phyloP scores from a whole-genome alignment of 768 basidiomycete genomes.

The Cyclocybe aegerita region DNA sequence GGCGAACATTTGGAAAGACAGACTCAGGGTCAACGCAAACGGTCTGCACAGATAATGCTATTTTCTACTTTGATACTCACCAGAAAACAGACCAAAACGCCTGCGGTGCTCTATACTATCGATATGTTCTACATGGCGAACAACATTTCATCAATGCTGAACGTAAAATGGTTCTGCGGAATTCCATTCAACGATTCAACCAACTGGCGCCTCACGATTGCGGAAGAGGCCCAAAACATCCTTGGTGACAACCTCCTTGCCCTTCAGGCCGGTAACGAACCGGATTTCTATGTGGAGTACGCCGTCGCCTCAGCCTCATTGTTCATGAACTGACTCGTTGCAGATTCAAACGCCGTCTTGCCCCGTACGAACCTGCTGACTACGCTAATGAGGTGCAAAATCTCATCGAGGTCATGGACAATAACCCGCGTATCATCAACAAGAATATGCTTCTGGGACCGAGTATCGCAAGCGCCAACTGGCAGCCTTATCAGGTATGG shows the following conservation, averaged over 20 bases:
- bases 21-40: conserved; percentile 20
- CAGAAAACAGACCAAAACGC: conserved; percentile 49
- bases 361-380: conserved; percentile 33
- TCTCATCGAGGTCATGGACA: conserved; percentile 22
- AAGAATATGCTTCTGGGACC: conserved; percentile 56
- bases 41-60: conserved; percentile 12
- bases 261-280: conserved; percentile 75
- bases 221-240: conserved; percentile 56
- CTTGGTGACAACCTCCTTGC: conserved; percentile 68
- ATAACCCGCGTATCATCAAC: conserved; percentile 22
- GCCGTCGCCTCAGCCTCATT: conserved; percentile 10
- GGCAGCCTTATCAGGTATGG: conserved; percentile 48
- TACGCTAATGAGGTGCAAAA: conserved; percentile 44
- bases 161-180: conserved; percentile 58
- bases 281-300: conserved; percentile 62
- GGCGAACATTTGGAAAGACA: conserved; percentile 27
- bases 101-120: conserved; percentile 56
- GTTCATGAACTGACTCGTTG: background rate
- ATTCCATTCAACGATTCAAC: conserved; percentile 68
- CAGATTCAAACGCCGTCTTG: conserved; percentile 34
- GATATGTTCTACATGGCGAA: conserved; percentile 64
- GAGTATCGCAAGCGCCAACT: conserved; percentile 54
- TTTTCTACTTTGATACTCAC: background rate
- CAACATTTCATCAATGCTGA: conserved; percentile 55
- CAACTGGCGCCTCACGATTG: conserved; percentile 52